Evolutionary conservation across 371 early-diverging fungal genomes (phyloP).

Genomic region (Mortierella sp.): DNA sequence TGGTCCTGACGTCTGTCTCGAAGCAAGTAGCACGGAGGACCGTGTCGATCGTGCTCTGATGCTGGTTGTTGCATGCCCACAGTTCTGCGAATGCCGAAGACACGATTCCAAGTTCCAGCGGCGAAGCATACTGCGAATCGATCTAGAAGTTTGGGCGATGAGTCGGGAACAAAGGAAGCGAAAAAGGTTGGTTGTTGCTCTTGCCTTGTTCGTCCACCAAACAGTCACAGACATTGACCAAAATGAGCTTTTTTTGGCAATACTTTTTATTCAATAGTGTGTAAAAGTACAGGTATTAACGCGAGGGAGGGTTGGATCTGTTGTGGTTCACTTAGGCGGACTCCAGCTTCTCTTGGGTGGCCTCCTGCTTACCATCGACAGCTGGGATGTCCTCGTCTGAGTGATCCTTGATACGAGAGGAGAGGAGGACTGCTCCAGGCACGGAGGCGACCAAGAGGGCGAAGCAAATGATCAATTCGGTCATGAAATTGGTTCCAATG

Average conservation of each 20-base stretch:
- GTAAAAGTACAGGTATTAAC: too few species aligned
- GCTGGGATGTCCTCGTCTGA: slow-evolving; percentile 3
- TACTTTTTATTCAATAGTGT: too few species aligned
- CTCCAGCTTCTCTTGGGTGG: too few species aligned
- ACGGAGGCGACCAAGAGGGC: slow-evolving; percentile 37
- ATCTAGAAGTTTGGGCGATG: neutral
- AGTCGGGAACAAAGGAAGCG: too few species aligned
- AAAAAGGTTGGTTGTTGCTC: too few species aligned
- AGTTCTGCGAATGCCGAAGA: slow-evolving; percentile 5
- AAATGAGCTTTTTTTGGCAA: too few species aligned
- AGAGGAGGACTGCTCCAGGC: slow-evolving; percentile 39
- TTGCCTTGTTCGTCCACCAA: too few species aligned
- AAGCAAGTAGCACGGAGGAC: neutral
- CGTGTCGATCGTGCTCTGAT: too few species aligned
- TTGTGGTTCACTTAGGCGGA: too few species aligned
- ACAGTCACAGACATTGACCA: too few species aligned
- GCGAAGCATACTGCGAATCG: slow-evolving; percentile 13
- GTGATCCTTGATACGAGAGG: slow-evolving; percentile 34
- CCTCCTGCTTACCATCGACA: too few species aligned
- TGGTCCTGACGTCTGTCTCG: neutral
- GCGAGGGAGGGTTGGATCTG: too few species aligned
- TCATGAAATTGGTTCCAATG: slow-evolving; percentile 14
- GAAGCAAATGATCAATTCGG: slow-evolving; percentile 53
- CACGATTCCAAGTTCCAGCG: slow-evolving; percentile 19
- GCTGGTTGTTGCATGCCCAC: neutral